These are phyloP conservation scores for Xylaria sp. DNA, from an alignment of 2,329 filamentous ascomycete genomes.

Conservation along the genomic window DNA sequence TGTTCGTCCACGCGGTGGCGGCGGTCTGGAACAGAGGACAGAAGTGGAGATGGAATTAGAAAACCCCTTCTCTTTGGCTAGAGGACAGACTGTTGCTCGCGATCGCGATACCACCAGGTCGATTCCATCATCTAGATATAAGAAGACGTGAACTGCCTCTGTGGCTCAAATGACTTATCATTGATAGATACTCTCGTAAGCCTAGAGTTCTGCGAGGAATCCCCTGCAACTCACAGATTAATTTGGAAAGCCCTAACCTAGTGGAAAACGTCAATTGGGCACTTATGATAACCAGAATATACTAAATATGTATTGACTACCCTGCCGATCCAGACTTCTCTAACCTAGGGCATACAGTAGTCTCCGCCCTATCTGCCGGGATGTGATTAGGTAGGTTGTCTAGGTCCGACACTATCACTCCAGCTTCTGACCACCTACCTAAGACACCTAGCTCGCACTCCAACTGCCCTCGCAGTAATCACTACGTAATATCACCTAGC, in stretches of 20 bases:
- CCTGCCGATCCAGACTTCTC: constrained; percentile 7
- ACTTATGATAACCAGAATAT: too few species aligned
- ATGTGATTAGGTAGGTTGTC: neutral
- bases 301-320: neutral
- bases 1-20: neutral
- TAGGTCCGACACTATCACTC: too few species aligned
- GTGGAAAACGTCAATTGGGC: neutral
- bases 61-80: neutral
- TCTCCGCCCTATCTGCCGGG: neutral
- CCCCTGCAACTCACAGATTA: neutral
- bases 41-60: neutral
- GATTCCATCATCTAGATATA: neutral
- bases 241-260: neutral
- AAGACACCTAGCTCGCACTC: too few species aligned
- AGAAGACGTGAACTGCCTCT: neutral
- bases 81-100: neutral
- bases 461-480: too few species aligned
- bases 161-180: neutral
- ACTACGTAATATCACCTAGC: too few species aligned
- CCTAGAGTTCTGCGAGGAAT: neutral
- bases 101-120: neutral
- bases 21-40: neutral
- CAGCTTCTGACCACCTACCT: too few species aligned
- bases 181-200: neutral
- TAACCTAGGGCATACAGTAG: neutral